These are phyloP conservation scores for Spathaspora passalidarum DNA, from an alignment of 805 yeast genomes.

Conservation along the genomic window DNA sequence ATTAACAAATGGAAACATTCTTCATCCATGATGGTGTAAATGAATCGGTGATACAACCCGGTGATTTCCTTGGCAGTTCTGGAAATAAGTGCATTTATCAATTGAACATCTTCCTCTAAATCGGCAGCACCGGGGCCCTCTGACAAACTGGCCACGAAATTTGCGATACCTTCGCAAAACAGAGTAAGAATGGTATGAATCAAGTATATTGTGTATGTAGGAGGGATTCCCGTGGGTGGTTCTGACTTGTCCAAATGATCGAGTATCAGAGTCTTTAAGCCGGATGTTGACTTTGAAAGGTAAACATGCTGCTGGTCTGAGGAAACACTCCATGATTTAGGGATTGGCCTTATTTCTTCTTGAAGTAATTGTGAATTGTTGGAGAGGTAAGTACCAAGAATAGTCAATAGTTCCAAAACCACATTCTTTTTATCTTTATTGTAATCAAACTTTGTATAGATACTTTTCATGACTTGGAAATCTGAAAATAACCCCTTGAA, in stretches of 20 bases:
- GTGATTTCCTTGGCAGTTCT: conserved; percentile 23
- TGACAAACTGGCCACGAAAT: conserved; percentile 46
- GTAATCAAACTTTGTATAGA: conserved; percentile 63
- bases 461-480: conserved; percentile 44
- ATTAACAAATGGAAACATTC: conserved; percentile 67
- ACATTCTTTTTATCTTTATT: conserved; percentile 56
- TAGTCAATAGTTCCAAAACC: conserved; percentile 49
- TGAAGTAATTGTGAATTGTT: conserved; percentile 17
- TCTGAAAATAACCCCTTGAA: conserved; percentile 60
- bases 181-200: conserved; percentile 51
- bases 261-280: conserved; percentile 53
- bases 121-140: conserved; percentile 1
- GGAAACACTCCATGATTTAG: conserved; percentile 2
- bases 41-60: conserved; percentile 33
- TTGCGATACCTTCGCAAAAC: conserved; percentile 68
- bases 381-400: conserved; percentile 20
- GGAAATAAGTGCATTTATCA: conserved; percentile 31
- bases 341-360: conserved; percentile 14
- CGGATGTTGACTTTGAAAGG: conserved; percentile 43
- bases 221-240: conserved; percentile 62
- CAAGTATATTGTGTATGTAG: conserved; percentile 56
- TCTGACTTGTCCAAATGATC: conserved; percentile 81
- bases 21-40: conserved; percentile 67
- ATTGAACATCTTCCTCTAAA: conserved; percentile 34
- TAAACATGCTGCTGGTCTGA: conserved; percentile 12